Conservation (phyloP, 2,329 filamentous ascomycete genomes). For the Didymella exigua region DNA sequence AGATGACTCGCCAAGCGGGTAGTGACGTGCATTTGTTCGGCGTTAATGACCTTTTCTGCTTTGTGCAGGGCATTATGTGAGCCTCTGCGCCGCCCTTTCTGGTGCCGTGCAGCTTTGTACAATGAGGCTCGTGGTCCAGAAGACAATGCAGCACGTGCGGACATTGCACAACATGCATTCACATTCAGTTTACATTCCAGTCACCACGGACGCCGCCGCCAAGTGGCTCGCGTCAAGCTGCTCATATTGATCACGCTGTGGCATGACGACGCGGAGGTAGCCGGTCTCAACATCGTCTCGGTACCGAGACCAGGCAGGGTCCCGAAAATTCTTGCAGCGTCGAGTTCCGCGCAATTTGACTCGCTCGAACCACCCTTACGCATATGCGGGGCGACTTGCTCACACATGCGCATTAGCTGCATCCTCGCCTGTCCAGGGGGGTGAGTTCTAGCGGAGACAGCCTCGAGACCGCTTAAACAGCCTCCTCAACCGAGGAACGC, state of each 20-base stretch:
- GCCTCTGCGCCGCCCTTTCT: background rate
- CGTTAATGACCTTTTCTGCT: slow-evolving; percentile 6
- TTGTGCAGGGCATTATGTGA: slow-evolving; percentile 15
- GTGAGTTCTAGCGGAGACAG: background rate
- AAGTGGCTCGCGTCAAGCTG: slow-evolving; percentile 18
- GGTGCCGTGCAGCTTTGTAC: slow-evolving; percentile 15
- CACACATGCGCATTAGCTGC: slow-evolving; percentile 10
- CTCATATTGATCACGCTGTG: slow-evolving; percentile 21
- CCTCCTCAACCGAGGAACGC: background rate
- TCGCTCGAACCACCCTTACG: slow-evolving; percentile 15
- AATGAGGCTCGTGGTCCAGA: slow-evolving; percentile 16
- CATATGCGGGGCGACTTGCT: slow-evolving; percentile 2
- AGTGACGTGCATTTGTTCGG: slow-evolving; percentile 8
- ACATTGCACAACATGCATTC: slow-evolving; percentile 9
- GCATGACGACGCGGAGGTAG: slow-evolving; percentile 19
- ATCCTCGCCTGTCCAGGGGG: slow-evolving; percentile 5
- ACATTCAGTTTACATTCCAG: background rate
- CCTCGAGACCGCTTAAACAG: background rate
- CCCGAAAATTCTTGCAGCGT: slow-evolving; percentile 17
- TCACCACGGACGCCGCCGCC: background rate
- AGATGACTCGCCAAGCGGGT: slow-evolving; percentile 16
- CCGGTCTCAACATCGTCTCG: slow-evolving; percentile 26
- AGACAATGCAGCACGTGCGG: slow-evolving; percentile 18
- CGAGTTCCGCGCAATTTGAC: slow-evolving; percentile 11
- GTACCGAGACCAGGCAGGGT: slow-evolving; percentile 15